Conservation (phyloP, 2,329 filamentous ascomycete species). For the Hysterium pulicare region DNA sequence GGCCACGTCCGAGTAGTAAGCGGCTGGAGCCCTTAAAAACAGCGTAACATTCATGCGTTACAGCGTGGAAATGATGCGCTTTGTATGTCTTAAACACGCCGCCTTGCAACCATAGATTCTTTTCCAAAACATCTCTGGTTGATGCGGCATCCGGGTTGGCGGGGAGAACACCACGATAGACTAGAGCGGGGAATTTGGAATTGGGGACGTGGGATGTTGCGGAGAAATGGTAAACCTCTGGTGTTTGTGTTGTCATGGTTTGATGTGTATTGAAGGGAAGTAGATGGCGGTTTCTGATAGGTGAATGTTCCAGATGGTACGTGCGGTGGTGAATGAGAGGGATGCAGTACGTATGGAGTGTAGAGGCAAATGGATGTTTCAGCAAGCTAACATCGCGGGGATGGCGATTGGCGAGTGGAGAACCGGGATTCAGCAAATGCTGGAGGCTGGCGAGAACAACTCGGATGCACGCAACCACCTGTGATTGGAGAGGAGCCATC, state of each 20-base stretch:
- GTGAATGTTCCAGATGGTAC: not conserved
- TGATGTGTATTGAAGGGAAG: not conserved
- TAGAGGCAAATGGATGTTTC: too few relatives aligned
- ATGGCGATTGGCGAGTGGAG: too few relatives aligned
- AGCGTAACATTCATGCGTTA: conserved; percentile 24
- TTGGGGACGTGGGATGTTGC: conserved; percentile 20
- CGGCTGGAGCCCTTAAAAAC: conserved; percentile 14
- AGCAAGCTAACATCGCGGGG: too few relatives aligned
- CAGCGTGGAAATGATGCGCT: conserved; percentile 21
- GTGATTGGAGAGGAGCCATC: too few relatives aligned
- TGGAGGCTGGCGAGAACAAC: too few relatives aligned
- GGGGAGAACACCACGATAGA: conserved; percentile 27
- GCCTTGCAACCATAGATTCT: conserved; percentile 19
- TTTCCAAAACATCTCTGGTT: conserved; percentile 12
- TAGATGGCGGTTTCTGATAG: not conserved
- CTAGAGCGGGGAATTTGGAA: conserved; percentile 21
- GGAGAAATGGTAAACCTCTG: conserved; percentile 11
- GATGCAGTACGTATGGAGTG: too few relatives aligned
- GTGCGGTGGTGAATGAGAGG: conserved; percentile 1
- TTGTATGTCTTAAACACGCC: conserved; percentile 18
- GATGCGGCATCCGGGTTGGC: conserved; percentile 15
- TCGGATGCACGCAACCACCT: too few relatives aligned
- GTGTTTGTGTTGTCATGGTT: conserved; percentile 6
- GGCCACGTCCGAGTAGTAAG: conserved; percentile 13
- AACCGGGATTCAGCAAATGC: too few relatives aligned